These are phyloP conservation scores for Zanthoxylum bungeanum DNA, from an alignment of 345 rosid genomes.

Conservation along the genomic window DNA sequence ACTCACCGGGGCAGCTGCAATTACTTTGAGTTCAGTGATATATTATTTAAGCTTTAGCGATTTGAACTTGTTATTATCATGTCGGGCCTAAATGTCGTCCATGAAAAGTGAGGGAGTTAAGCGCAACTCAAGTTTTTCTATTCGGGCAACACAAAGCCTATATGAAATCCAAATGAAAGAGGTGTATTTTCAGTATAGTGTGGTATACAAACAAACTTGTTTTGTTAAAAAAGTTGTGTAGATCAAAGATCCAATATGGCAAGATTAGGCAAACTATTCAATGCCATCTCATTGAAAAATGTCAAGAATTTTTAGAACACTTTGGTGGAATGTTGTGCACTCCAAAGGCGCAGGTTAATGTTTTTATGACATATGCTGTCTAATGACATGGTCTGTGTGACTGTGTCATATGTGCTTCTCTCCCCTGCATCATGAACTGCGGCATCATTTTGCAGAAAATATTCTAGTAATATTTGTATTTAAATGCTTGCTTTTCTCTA, in stretches of 20 bases:
- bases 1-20: no score
- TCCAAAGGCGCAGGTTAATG: not conserved
- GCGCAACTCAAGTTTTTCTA: no score
- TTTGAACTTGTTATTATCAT: no score
- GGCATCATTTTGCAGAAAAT: not conserved
- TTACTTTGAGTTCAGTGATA: no score
- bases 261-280: not conserved
- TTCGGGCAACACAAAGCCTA: no score
- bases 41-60: no score
- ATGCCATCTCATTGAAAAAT: not conserved
- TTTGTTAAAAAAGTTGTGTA: not conserved
- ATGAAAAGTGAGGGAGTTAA: no score
- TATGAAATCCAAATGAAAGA: not conserved
- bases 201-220: not conserved
- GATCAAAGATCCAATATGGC: not conserved
- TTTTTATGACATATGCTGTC: not conserved
- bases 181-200: not conserved
- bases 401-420: not conserved
- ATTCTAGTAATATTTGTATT: not conserved
- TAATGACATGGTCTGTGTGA: not conserved
- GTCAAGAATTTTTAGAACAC: not conserved
- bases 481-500: not conserved
- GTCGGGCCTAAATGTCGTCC: no score
- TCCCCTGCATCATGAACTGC: not conserved
- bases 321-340: not conserved